Evolutionary conservation across 768 basidiomycete genomes (phyloP), one percentile per base, ranked within the genome.

Genomic region (Psilocybe cubensis): DNA sequence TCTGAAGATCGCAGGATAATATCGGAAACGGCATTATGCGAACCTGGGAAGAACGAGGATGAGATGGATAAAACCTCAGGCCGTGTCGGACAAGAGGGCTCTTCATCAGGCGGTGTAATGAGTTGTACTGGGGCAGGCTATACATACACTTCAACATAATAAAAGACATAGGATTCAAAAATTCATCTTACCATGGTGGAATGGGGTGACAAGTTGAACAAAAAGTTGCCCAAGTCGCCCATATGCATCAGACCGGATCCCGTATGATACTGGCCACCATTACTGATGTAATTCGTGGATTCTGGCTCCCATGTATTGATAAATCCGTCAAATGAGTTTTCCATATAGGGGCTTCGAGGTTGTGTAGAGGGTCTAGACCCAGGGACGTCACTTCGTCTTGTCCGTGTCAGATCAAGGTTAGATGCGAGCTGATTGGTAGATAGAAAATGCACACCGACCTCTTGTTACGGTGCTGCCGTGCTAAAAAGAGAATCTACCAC

Each of bases 1-100:
- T 73, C 72, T 23, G 66, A 58, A 6, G 70, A 68, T 18, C 63
- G 63, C 23, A 73, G 61, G 50, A 68, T 60, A 10, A 63, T 64
- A 28, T 72, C 68, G 8, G 64, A 62, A 23, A 49, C 41, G 9
- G 31, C 10, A n/a, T 64, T 52, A 24, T 71, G 65, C 8, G 66
- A 60, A 17, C 66, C 67, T 18, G 69, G 69, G 43, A 64, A 64
- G 43, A 73, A 73, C 1, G 63, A 47, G 3, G 68, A 66, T 8
- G 72, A 70, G 14, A 72, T 59, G 6, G 68, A 62, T 10, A 64
- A 64, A 31, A 62, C 14, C 40, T 47, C 48, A 18, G 51, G 20
- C 25, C 28, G 41, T 25, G 18, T 29, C 23, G 46, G n/a, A 9
- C 9, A 20, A n/a, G 46, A 28, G 2, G 20, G 31, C 10, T 46